Conservation (phyloP, 2,329 filamentous ascomycete genomes). For the Colletotrichum euphorbiae region DNA sequence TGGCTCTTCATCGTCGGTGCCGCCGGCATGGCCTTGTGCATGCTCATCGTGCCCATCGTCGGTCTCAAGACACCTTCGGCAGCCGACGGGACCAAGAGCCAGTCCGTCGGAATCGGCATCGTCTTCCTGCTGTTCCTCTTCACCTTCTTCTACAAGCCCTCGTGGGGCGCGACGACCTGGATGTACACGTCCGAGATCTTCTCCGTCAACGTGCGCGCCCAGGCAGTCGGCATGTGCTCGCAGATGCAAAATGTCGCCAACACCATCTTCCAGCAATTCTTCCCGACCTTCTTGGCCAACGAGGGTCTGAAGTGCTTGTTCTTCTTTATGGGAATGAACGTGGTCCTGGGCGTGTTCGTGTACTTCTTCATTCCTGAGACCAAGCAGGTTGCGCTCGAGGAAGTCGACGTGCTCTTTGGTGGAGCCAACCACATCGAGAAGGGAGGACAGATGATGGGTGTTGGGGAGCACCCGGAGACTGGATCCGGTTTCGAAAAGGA, state of each 20-base stretch:
- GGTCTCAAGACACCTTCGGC: slow-evolving; percentile 64
- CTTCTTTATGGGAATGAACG: slow-evolving; percentile 56
- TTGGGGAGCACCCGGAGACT: not conserved
- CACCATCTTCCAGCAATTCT: slow-evolving; percentile 76
- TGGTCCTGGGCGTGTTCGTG: slow-evolving; percentile 61
- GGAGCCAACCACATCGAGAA: slow-evolving; percentile 67
- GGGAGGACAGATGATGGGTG: slow-evolving; percentile 59
- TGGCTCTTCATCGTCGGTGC: slow-evolving; percentile 77
- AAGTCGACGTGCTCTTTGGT: slow-evolving; percentile 67
- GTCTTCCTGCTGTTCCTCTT: slow-evolving; percentile 75
- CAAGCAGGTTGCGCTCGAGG: slow-evolving; percentile 62
- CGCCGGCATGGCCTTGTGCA: slow-evolving; percentile 76
- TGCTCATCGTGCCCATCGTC: slow-evolving; percentile 70
- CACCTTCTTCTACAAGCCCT: slow-evolving; percentile 76
- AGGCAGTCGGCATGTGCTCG: slow-evolving; percentile 75
- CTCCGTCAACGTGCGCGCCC: slow-evolving; percentile 77
- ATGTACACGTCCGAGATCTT: slow-evolving; percentile 79
- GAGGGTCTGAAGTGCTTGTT: slow-evolving; percentile 57
- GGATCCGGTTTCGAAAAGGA: not conserved
- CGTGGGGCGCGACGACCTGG: slow-evolving; percentile 77
- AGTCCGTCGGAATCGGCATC: slow-evolving; percentile 73
- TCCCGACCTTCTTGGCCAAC: slow-evolving; percentile 74
- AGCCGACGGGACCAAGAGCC: slow-evolving; percentile 63
- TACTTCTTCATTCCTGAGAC: slow-evolving; percentile 65
- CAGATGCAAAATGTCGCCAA: slow-evolving; percentile 74